A percentile compares a stretch with the other conserved stretches of the same genome.
phyloP scores from a whole-genome alignment of 495 filamentous ascomycete genomes.

The Amphirosellinia nigrospora region DNA sequence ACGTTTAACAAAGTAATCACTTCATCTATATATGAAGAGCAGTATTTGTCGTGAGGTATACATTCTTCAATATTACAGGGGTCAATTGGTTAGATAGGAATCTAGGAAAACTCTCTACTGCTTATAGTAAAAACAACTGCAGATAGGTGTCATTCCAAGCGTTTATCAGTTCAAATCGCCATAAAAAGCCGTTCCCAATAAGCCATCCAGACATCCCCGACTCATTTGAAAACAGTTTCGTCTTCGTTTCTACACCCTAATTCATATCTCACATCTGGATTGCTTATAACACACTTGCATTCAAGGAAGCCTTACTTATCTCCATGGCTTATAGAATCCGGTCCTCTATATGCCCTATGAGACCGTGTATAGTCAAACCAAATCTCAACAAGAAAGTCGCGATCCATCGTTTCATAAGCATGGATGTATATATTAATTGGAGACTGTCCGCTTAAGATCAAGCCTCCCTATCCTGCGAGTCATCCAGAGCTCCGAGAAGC shows the following conservation, averaged over 20 bases:
- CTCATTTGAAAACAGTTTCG: too few species aligned
- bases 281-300: too few species aligned
- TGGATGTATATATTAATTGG: neutral
- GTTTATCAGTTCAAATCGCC: neutral
- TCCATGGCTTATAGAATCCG: too few species aligned
- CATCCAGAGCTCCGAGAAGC: neutral
- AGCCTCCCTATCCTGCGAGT: neutral
- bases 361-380: slow-evolving; percentile 18
- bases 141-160: neutral
- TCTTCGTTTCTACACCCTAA: too few species aligned
- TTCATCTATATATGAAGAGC: too few species aligned
- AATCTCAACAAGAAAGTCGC: neutral
- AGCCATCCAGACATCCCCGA: neutral
- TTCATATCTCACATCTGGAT: too few species aligned
- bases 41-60: too few species aligned
- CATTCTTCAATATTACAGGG: too few species aligned
- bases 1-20: too few species aligned
- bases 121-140: neutral
- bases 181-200: neutral
- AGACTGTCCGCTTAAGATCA: slow-evolving; percentile 1
- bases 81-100: neutral
- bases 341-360: too few species aligned
- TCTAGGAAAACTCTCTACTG: neutral
- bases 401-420: too few species aligned
- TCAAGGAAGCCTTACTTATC: too few species aligned